Conservation (phyloP, 2,329 filamentous ascomycete genomes). For the Lasiodiplodia gonubiensis region DNA sequence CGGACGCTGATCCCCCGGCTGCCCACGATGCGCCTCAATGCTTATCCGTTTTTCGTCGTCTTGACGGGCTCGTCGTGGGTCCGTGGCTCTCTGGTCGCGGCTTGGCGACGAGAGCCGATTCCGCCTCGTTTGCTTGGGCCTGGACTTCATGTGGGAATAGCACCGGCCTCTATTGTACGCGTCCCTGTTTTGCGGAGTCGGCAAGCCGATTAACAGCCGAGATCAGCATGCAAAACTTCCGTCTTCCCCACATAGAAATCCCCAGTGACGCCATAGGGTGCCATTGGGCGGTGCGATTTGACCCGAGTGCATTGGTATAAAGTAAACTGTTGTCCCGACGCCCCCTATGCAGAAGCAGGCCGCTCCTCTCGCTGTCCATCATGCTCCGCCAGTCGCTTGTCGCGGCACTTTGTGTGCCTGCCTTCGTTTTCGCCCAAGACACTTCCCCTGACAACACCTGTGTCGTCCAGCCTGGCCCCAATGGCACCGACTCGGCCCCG, state of each 20-base stretch:
- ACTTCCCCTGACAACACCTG: background rate
- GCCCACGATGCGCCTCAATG: background rate
- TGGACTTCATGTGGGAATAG: background rate
- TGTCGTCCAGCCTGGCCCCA: conserved; percentile 1
- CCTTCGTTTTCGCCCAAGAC: background rate
- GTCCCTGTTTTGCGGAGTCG: background rate
- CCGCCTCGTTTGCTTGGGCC: background rate
- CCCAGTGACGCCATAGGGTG: conserved; percentile 4
- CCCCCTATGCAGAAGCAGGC: background rate
- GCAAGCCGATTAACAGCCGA: conserved; percentile 8
- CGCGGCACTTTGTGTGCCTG: conserved; percentile 7
- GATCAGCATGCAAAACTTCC: conserved; percentile 8
- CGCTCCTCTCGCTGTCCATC: background rate
- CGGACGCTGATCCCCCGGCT: background rate
- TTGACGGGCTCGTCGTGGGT: background rate
- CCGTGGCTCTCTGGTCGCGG: background rate
- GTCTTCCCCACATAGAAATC: background rate
- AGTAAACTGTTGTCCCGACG: background rate
- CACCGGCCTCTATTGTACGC: background rate
- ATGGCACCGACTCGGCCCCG: conserved; percentile 30
- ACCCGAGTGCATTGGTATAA: background rate
- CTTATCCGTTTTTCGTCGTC: background rate
- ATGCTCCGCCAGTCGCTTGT: background rate
- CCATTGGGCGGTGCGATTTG: background rate
- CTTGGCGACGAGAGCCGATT: background rate